Evolutionary conservation across 2,329 filamentous ascomycete species (phyloP), one percentile per base, ranked within the genome.

Genomic region (Alternaria arbusti): DNA sequence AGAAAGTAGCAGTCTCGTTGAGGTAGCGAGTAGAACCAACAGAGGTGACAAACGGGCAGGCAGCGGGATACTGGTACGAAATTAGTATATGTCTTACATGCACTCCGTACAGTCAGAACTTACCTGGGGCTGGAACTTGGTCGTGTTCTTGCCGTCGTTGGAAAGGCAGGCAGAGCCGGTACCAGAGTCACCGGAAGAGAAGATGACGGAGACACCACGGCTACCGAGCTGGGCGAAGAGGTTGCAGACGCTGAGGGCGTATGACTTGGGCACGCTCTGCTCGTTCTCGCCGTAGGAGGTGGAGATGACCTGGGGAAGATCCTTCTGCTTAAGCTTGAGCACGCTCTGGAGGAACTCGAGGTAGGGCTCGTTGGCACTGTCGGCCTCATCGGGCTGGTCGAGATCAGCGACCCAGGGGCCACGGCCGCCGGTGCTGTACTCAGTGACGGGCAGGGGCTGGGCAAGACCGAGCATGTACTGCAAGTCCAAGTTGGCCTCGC

Each of bases 261-360:
- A 92, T 2, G 85, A 84, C 15, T 82, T 73, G 0, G 89, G 89
- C 0, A 91, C 83, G 8, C 83, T 85, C 74, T 90, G 86, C 77
- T 92, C 90, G 64, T 88, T 85, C 68, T 91, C 88, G 50, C 88
- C 89, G 74, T 91, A 92, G 0, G 88, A 90, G 11, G 86, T 88
- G 43, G 85, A 87, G 68, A 91, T 85, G 13, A 88, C 87, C 57
- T 88, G 85, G 0, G 90, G 89, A 5, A 91, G 80, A 6, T 71
- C 64, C 26, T 64, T 54, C 20, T 86, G 85, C 0, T 82, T 73
- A 9, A 89, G 83, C 3, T 81, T 80, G 3, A 89, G 82, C 2
- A 90, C 75, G 71, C 86, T 85, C 54, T 86, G 82, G 12, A 91
- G 80, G 79, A 86, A 91, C 15, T 84, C 84, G 2, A 91, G 81